Evolutionary conservation across 2,329 filamentous ascomycete genomes (phyloP).

Genomic region (Fusarium sulawesiense): DNA sequence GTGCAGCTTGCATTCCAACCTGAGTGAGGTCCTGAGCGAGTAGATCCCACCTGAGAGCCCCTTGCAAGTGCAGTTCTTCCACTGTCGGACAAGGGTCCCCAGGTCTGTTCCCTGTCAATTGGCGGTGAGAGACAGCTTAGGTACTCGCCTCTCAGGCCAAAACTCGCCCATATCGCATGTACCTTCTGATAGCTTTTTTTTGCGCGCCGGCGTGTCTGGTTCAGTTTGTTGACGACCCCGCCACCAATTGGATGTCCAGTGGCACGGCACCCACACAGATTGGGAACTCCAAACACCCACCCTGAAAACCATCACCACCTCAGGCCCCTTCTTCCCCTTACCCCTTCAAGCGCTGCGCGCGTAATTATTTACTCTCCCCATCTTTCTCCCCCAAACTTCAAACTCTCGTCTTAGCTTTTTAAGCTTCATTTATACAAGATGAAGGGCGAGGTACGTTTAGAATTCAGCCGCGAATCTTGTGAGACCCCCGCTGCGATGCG

Average conservation of each 20-base stretch:
- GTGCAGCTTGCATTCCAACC: slow-evolving; percentile 3
- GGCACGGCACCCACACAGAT: slow-evolving; percentile 43
- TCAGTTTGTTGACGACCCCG: slow-evolving; percentile 43
- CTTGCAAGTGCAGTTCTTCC: slow-evolving; percentile 39
- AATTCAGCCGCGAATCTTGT: neutral
- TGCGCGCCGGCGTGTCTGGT: slow-evolving; percentile 14
- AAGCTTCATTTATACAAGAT: slow-evolving; percentile 54
- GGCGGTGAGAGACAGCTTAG: slow-evolving; percentile 42
- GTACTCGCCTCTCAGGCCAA: slow-evolving; percentile 29
- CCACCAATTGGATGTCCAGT: slow-evolving; percentile 42
- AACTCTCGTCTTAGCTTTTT: slow-evolving; percentile 37
- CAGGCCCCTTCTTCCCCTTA: slow-evolving; percentile 45
- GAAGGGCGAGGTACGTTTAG: slow-evolving; percentile 66
- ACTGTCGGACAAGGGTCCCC: slow-evolving; percentile 29
- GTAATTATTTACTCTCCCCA: slow-evolving; percentile 43
- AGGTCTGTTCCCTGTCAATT: slow-evolving; percentile 43
- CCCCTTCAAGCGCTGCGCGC: slow-evolving; percentile 52
- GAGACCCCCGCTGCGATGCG: neutral
- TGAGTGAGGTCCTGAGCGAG: slow-evolving; percentile 4
- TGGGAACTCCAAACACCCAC: slow-evolving; percentile 47
- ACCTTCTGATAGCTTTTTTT: slow-evolving; percentile 14
- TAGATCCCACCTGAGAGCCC: slow-evolving; percentile 34
- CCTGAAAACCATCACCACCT: slow-evolving; percentile 52
- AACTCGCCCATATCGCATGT: slow-evolving; percentile 25
- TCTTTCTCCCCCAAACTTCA: slow-evolving; percentile 36